Percentiles rank a stretch among this genome's conserved stretches.
These are phyloP conservation scores for Jackrogersella multiformis DNA, from an alignment of 495 filamentous ascomycete species.

Conservation along the genomic window DNA sequence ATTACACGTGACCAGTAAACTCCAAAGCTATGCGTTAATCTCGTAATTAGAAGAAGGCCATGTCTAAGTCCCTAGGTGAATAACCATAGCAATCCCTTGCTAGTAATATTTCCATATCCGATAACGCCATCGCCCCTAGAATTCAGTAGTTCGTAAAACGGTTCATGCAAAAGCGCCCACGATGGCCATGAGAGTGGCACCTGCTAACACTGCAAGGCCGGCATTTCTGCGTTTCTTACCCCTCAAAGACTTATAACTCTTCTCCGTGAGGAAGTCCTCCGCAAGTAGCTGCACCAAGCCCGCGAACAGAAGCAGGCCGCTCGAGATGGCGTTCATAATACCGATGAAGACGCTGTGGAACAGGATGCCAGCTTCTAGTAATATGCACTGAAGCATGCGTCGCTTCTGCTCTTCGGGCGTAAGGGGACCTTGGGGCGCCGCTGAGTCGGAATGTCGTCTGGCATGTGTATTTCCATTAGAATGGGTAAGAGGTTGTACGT, in stretches of 20 bases:
- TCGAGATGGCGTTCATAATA: constrained; percentile 89
- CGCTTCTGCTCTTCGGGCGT: constrained; percentile 62
- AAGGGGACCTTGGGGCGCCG: constrained; percentile 31
- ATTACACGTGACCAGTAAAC: constrained; percentile 20
- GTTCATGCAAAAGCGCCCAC: constrained; percentile 87
- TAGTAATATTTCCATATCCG: constrained; percentile 4
- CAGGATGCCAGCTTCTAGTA: constrained; percentile 85
- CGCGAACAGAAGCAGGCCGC: constrained; percentile 87
- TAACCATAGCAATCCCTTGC: constrained; percentile 14
- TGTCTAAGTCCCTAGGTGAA: constrained; percentile 9
- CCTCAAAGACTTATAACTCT: constrained; percentile 78
- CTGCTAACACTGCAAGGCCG: constrained; percentile 77
- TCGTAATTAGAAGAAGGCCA: background rate
- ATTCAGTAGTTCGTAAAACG: background rate
- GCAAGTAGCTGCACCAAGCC: constrained; percentile 91
- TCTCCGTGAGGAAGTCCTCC: constrained; percentile 91
- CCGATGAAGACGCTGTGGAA: constrained; percentile 92
- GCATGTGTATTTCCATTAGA: constrained; percentile 12
- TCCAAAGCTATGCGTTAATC: background rate
- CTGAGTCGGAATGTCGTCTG: constrained; percentile 43
- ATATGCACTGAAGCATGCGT: constrained; percentile 77
- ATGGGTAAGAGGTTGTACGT: constrained; percentile 39
- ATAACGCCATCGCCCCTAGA: constrained; percentile 22
- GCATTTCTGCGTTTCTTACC: constrained; percentile 78
- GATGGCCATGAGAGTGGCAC: constrained; percentile 83